phyloP scores from a whole-genome alignment of 306 rosid genomes.

The Ormosia emarginata region DNA sequence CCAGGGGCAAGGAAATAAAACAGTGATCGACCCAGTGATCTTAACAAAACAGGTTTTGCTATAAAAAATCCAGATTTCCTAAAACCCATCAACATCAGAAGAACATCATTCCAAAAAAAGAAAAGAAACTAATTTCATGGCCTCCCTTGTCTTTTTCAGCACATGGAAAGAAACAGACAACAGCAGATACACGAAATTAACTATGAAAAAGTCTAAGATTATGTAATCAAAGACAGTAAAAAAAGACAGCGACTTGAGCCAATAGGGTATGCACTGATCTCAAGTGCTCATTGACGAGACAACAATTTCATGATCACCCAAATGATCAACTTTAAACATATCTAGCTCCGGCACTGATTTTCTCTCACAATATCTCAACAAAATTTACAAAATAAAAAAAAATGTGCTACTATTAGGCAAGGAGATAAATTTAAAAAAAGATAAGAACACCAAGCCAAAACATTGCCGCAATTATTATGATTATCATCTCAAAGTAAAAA shows the following conservation, averaged over 20 bases:
- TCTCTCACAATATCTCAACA: neutral
- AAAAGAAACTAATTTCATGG: too few species aligned
- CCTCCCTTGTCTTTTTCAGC: too few species aligned
- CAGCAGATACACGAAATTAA: too few species aligned
- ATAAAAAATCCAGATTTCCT: conserved; percentile 4
- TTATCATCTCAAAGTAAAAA: too few species aligned
- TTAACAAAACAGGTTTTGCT: neutral
- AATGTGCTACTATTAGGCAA: too few species aligned
- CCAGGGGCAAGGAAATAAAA: neutral
- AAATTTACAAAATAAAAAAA: too few species aligned
- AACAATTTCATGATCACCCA: conserved; percentile 17
- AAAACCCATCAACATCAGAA: neutral
- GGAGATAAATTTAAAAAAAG: too few species aligned
- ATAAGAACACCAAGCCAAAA: too few species aligned
- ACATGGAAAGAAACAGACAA: too few species aligned
- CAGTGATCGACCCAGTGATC: neutral
- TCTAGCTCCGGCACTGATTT: neutral
- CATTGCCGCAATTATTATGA: too few species aligned
- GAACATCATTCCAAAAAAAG: neutral
- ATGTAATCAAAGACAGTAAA: neutral
- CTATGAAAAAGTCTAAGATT: neutral
- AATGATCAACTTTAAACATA: neutral
- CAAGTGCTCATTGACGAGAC: neutral
- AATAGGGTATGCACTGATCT: neutral
- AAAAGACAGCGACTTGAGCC: neutral